Base-by-base conservation (phyloP, 768 basidiomycete genomes). In the Phanerochaete carnosa region DNA sequence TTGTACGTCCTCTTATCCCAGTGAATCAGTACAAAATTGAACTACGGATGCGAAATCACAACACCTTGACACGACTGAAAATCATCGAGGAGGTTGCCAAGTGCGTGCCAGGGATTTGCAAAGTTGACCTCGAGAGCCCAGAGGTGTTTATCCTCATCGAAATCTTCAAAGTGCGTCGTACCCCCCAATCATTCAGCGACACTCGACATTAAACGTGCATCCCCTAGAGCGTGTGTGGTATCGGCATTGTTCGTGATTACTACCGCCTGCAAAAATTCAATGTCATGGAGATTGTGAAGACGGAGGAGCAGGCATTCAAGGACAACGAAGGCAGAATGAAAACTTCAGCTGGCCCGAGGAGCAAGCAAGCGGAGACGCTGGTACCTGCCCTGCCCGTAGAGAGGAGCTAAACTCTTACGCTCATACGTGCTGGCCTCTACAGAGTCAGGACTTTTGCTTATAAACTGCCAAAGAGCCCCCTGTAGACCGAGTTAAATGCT, bases 211-310 rank as follows among this genome's bases (percentile, higher is more conserved):
- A 16, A 11, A 43, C 33, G 8, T 43, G 59, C 66, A n/a, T n/a
- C n/a, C n/a, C n/a, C n/a, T n/a, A 93, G 91, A 86, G 84, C 63
- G 76, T 89, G 0, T 92, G 90, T 64, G 89, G 92, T 2, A 76
- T 94, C 28, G 85, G 90, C 57, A 74, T 94, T 26, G 85, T 92
- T 3, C 79, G 82, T 65, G 83, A 89, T 61, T 93, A 92, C 68
- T 87, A 92, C 65, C 75, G 75, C 29, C 74, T 85, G 32, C 83
- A 85, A 58, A 93, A 89, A 66, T 94, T 89, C 77, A 94, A 94
- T 64, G 85, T 90, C 3, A 83, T 86, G 79, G 86, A 87, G 70
- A 79, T 93, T 49, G 88, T 87, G 1, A 81, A 75, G 67, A 79
- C 80, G 29, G 72, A 64, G 2, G 69, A 73, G 23, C 73, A 72